Evolutionary conservation across 768 basidiomycete genomes (phyloP).

Genomic region (Phanerochaete sordida): DNA sequence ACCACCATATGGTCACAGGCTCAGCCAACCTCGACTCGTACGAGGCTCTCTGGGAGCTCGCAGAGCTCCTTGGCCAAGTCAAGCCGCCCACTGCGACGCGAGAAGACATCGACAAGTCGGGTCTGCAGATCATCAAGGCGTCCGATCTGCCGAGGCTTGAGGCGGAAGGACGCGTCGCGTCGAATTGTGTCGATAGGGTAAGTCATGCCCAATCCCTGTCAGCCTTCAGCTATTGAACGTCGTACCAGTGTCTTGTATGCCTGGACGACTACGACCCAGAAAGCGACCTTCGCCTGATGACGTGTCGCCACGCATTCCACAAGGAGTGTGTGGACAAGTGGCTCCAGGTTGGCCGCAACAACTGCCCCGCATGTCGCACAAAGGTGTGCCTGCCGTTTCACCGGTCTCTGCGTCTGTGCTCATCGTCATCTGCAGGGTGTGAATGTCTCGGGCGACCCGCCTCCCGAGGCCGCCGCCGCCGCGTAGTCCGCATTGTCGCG

Average conservation of each 20-base stretch:
- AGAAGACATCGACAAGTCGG: slow-evolving; percentile 83
- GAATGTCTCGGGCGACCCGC: background rate
- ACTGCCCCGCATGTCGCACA: slow-evolving; percentile 88
- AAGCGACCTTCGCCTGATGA: slow-evolving; percentile 77
- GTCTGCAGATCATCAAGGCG: slow-evolving; percentile 67
- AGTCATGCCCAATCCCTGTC: slow-evolving; percentile 24
- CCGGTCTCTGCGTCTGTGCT: background rate
- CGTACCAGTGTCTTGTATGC: slow-evolving; percentile 73
- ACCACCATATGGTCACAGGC: slow-evolving; percentile 86
- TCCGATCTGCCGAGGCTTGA: slow-evolving; percentile 44
- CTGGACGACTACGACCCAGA: slow-evolving; percentile 79
- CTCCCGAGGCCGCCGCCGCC: background rate
- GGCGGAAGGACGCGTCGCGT: slow-evolving; percentile 58
- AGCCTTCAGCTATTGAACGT: background rate
- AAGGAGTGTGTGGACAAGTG: slow-evolving; percentile 84
- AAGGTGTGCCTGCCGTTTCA: slow-evolving; percentile 41
- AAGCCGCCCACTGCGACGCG: slow-evolving; percentile 81
- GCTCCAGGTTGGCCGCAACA: slow-evolving; percentile 77
- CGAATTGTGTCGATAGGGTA: slow-evolving; percentile 80
- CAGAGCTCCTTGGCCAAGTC: slow-evolving; percentile 76
- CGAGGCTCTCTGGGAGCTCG: slow-evolving; percentile 78
- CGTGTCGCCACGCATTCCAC: slow-evolving; percentile 90
- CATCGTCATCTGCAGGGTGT: background rate
- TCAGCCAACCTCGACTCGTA: slow-evolving; percentile 72
- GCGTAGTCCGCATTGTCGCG: background rate